Conservation (phyloP, 768 basidiomycete genomes). For the Lepiota brunneoincarnata region DNA sequence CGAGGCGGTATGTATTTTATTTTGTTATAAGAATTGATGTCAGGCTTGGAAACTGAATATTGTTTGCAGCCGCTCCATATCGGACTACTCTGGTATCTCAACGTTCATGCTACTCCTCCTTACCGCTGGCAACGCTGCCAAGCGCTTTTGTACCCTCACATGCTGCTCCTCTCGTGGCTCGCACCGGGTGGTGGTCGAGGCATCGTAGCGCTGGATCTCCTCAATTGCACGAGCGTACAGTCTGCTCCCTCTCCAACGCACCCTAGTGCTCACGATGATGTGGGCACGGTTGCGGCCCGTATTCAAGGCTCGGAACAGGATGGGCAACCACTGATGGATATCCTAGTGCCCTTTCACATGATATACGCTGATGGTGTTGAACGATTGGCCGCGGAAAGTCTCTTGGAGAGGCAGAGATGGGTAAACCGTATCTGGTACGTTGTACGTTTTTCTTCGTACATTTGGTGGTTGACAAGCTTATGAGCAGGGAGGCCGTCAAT, state of each 20-base stretch:
- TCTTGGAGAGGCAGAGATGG: conserved; percentile 86
- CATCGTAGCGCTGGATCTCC: conserved; percentile 80
- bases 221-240: conserved; percentile 85
- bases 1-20: conserved; percentile 39
- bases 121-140: conserved; percentile 83
- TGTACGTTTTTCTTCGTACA: conserved; percentile 9
- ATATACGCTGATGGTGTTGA: conserved; percentile 89
- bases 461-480: neutral
- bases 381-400: conserved; percentile 83
- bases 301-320: conserved; percentile 50
- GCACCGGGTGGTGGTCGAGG: conserved; percentile 81
- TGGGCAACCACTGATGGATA: conserved; percentile 57
- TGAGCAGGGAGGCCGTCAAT: conserved; percentile 73
- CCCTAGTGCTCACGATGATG: conserved; percentile 78
- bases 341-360: conserved; percentile 88
- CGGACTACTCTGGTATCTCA: conserved; percentile 88
- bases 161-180: conserved; percentile 85
- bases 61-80: conserved; percentile 76
- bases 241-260: conserved; percentile 81
- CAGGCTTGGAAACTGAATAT: conserved; percentile 16
- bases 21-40: neutral
- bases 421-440: conserved; percentile 85
- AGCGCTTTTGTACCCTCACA: conserved; percentile 78
- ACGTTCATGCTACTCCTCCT: conserved; percentile 80
- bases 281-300: conserved; percentile 81